phyloP scores from a whole-genome alignment of 1,284 basidiomycete genomes.

The Athelia psychrophila region DNA sequence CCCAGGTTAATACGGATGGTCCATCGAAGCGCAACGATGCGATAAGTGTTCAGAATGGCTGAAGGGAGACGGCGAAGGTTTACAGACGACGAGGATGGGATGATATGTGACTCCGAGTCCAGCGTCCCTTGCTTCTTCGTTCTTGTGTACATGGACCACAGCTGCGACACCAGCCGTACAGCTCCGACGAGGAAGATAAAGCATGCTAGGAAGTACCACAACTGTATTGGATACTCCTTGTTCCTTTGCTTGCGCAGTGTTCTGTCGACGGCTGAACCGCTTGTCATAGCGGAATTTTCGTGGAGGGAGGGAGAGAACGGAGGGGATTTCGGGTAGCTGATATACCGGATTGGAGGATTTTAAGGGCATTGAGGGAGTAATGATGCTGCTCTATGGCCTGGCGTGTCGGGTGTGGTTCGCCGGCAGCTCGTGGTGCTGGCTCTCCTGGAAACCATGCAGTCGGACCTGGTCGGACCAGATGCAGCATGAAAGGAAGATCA shows the following conservation, averaged over 20 bases:
- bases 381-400: too few species aligned
- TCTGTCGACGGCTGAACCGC: not conserved
- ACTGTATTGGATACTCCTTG: constrained; percentile 34
- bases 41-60: constrained; percentile 39
- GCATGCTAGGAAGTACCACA: constrained; percentile 41
- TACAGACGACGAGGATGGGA: constrained; percentile 11
- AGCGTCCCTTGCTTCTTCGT: constrained; percentile 5
- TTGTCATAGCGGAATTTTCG: too few species aligned
- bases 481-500: too few species aligned
- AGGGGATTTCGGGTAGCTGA: too few species aligned
- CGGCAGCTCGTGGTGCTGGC: too few species aligned
- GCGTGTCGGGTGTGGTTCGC: too few species aligned
- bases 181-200: constrained; percentile 41
- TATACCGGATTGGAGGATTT: too few species aligned
- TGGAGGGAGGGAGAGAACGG: too few species aligned
- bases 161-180: constrained; percentile 29
- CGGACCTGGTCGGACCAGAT: too few species aligned
- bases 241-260: not conserved
- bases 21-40: constrained; percentile 48
- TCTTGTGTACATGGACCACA: constrained; percentile 23
- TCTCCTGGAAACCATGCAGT: too few species aligned
- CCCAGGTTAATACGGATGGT: constrained; percentile 36
- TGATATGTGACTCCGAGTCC: not conserved
- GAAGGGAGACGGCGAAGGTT: constrained; percentile 30
- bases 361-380: too few species aligned